Conservation (phyloP, 257 asterid species). For the Nicotiana attenuata region DNA sequence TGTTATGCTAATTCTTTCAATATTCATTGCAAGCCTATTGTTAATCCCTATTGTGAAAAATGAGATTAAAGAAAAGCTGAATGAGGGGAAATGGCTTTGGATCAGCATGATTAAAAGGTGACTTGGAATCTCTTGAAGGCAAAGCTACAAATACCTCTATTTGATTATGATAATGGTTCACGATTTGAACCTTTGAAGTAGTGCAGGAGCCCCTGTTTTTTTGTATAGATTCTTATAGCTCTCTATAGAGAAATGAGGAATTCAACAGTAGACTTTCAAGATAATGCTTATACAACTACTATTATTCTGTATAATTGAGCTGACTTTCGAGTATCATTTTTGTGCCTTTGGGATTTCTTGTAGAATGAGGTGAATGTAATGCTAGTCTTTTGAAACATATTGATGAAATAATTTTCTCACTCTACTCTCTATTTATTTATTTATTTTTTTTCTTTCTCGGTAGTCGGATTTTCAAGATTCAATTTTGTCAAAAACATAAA, state of each 20-base stretch:
- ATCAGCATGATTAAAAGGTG: constrained; percentile 21
- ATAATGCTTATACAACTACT: background rate
- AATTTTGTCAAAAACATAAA: background rate
- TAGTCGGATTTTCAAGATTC: background rate
- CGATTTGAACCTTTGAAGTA: background rate
- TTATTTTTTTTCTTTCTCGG: background rate
- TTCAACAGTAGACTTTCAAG: background rate
- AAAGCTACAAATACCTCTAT: background rate
- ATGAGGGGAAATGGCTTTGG: constrained; percentile 80
- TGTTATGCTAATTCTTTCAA: constrained; percentile 63
- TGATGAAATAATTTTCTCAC: background rate
- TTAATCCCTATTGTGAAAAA: constrained; percentile 54
- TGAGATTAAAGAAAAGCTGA: constrained; percentile 56
- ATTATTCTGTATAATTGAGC: background rate
- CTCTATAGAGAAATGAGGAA: background rate
- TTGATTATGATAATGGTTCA: background rate
- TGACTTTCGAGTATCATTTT: background rate
- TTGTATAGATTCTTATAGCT: background rate
- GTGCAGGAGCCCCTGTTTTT: background rate
- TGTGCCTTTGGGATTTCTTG: background rate
- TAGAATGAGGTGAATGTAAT: background rate
- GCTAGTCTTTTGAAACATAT: background rate
- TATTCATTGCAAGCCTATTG: constrained; percentile 42
- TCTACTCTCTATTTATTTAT: background rate
- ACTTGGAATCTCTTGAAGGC: constrained; percentile 11